Evolutionary conservation across 352 stramenopile genomes (phyloP), one percentile per base, ranked within the genome.

Genomic region (Phytopythium oedochilum): DNA sequence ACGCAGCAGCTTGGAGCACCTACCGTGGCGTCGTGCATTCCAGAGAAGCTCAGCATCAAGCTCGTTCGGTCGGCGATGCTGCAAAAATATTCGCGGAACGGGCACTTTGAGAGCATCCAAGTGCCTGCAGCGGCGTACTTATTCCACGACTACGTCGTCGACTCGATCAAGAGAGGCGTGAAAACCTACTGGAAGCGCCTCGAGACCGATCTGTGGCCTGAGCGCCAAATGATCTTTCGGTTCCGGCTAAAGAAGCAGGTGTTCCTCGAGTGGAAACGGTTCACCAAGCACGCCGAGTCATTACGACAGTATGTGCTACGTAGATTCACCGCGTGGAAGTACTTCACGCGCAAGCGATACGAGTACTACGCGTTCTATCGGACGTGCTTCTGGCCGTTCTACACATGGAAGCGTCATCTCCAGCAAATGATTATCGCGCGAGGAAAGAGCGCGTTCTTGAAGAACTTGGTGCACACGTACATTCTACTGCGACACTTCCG

Each of bases 81-180:
- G 11, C 81, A 90, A 44, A 90, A 88, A 45, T 93, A 86, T 47
- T 88, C 81, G 0, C 75, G 83, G 38, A 92, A 93, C 53, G 77
- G 81, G 3, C 79, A 90, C 59, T 88, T 93, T 46, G 83, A 89
- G 32, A 70, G 66, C 40, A 65, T 88, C 10, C 70, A 86, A 28
- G 61, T 78, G 36, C 40, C 49, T 1, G 47, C 59, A 8, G 76
- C 73, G 20, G 66, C 74, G 15, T 84, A 82, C 47, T 42, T 88
- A 15, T 86, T 77, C 58, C 75, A 88, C 34, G 75, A 88, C 45
- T 68, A 73, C 22, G 78, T 70, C 5, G 63, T 63, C 5, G 75
- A 81, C 20, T 70, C 63, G 36, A 78, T 86, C 25, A 82, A 88
- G 45, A 64, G 66, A 36, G 70, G 69, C 5, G 57, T 86, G 15